Evolutionary conservation across 768 basidiomycete genomes (phyloP), one percentile per base, ranked within the genome.

Genomic region (Termitomyces sp.): DNA sequence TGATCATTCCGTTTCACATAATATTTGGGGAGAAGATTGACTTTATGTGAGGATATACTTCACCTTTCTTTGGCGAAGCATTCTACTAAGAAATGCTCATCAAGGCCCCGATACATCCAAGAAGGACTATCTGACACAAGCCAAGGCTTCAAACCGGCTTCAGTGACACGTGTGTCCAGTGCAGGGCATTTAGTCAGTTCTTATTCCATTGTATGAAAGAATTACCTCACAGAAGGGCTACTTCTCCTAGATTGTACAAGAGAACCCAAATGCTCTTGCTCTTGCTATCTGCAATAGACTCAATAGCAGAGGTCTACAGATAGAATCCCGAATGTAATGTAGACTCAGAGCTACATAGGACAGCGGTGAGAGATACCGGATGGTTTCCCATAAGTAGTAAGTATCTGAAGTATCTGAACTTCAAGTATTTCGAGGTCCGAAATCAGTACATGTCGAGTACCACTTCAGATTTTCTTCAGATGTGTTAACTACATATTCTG

Each of bases 201-300:
- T 25, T 25, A 25, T 25, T 25, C 1, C 47, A 3, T 48, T 40
- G 43, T n/a, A 60, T 25, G 2, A 12, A 53, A 38, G 15, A 25
- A 12, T 14, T 7, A 25, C 2, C 14, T 42, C 43, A 31, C 9
- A 10, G 8, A 32, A 38, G 25, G 10, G 5, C 29, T 40, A 3
- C 42, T 53, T 45, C 7, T 14, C 12, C 15, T 47, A 74, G 73
- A 59, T 74, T 50, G 69, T 73, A 2, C 73, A 74, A 58, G 72
- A 74, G 52, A 61, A 70, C 36, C 73, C 73, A 15, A 68, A 71
- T 53, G 65, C 43, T 4, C 56, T 73, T 32, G 72, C 73, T 1
- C 61, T 59, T 7, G 69, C 67, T 31, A 69, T 74, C 37, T 69
- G 66, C 45, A 56, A 65, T 7, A 64, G 64, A 42, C 63, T 73